Conservation (phyloP, 495 filamentous ascomycete genomes). For the Penicillium atrosanguineum region DNA sequence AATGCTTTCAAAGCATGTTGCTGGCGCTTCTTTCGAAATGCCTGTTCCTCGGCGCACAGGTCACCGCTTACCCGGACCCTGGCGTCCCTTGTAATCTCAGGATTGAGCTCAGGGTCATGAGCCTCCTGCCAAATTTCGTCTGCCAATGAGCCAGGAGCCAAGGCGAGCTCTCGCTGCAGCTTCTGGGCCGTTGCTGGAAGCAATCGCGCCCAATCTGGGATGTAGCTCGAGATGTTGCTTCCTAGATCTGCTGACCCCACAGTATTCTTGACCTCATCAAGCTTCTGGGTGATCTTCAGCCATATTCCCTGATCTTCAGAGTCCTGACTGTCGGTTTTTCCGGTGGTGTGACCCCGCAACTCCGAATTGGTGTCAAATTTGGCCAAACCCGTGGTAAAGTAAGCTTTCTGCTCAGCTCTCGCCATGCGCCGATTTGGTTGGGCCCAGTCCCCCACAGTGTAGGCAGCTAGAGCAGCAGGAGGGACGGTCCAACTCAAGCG, state of each 20-base stretch:
- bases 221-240: slow-evolving; percentile 63
- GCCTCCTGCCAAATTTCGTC: slow-evolving; percentile 93
- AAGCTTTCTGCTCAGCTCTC: slow-evolving; percentile 14
- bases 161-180: slow-evolving; percentile 81
- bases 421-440: slow-evolving; percentile 19
- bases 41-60: slow-evolving; percentile 82
- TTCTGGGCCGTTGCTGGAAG: slow-evolving; percentile 79
- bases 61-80: slow-evolving; percentile 74
- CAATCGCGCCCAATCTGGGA: slow-evolving; percentile 78
- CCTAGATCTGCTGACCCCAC: slow-evolving; percentile 56
- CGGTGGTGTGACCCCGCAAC: neutral
- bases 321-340: neutral
- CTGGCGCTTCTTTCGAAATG: slow-evolving; percentile 64
- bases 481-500: slow-evolving; percentile 40
- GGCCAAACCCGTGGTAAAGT: slow-evolving; percentile 23
- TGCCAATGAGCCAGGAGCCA: slow-evolving; percentile 81
- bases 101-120: slow-evolving; percentile 74
- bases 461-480: slow-evolving; percentile 37
- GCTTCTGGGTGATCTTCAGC: slow-evolving; percentile 63
- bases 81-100: slow-evolving; percentile 79
- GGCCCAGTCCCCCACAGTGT: slow-evolving; percentile 26
- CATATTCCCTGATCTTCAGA: slow-evolving; percentile 27
- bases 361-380: slow-evolving; percentile 14
- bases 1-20: slow-evolving; percentile 65
- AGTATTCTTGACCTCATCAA: slow-evolving; percentile 49